phyloP scores from a whole-genome alignment of 2,329 filamentous ascomycete genomes.

The Aureobasidium sp. region DNA sequence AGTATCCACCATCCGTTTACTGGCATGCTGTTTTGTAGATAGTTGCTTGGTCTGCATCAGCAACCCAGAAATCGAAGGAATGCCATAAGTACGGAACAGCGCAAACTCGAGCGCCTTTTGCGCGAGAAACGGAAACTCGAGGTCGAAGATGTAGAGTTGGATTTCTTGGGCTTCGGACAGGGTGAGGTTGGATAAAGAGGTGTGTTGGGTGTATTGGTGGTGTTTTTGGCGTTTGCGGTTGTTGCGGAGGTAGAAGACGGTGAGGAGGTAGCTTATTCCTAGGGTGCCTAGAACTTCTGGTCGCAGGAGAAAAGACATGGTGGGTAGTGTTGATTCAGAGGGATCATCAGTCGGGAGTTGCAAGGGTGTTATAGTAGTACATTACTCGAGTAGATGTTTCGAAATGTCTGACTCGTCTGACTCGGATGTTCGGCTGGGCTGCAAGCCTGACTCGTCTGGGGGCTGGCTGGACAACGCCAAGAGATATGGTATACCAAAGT shows the following conservation, averaged over 20 bases:
- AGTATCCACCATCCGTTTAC: constrained; percentile 48
- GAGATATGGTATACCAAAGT: not conserved
- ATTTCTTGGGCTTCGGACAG: constrained; percentile 12
- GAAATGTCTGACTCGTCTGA: not conserved
- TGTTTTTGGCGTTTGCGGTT: constrained; percentile 3
- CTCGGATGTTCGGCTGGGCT: not conserved
- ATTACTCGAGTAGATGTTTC: not conserved
- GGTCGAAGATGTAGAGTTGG: constrained; percentile 11
- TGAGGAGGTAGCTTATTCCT: not conserved
- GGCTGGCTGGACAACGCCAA: not conserved
- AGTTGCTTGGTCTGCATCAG: constrained; percentile 17
- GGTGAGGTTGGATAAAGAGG: not conserved
- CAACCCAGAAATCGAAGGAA: constrained; percentile 17
- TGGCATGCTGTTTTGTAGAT: constrained; percentile 26
- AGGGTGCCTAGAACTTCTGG: not conserved
- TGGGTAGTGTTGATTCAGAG: not conserved
- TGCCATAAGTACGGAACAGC: constrained; percentile 18
- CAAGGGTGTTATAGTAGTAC: not conserved
- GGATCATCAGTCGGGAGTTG: not conserved
- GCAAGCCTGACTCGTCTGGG: not conserved
- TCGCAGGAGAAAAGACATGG: not conserved
- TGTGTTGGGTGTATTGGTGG: not conserved
- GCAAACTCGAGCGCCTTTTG: constrained; percentile 15
- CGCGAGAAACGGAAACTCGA: constrained; percentile 15
- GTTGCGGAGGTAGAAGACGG: constrained; percentile 7